These are phyloP conservation scores for Ophiostoma quercus DNA, from an alignment of 2,329 filamentous ascomycete species.

Conservation along the genomic window DNA sequence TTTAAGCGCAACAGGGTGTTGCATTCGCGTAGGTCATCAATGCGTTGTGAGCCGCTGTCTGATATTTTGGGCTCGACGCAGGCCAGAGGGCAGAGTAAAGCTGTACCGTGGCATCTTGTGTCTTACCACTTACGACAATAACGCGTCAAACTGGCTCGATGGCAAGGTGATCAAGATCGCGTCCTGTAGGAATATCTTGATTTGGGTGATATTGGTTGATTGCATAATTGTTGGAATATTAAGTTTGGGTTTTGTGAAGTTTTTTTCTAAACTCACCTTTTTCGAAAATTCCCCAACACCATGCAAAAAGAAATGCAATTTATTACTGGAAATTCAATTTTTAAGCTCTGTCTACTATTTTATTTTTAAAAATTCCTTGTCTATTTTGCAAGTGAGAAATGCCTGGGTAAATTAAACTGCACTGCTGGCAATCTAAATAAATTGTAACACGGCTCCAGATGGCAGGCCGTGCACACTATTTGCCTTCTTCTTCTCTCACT, in stretches of 20 bases:
- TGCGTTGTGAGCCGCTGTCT: conserved; percentile 1
- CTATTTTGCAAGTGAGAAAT: background rate
- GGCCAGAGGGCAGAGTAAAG: background rate
- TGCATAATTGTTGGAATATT: background rate
- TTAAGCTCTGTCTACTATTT: no score
- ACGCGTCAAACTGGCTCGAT: background rate
- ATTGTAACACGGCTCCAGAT: background rate
- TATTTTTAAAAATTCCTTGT: background rate
- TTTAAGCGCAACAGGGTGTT: conserved; percentile 1
- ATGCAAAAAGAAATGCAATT: no score
- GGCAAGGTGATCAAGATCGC: background rate
- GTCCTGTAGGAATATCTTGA: background rate
- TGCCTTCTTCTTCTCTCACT: background rate
- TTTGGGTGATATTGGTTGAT: background rate
- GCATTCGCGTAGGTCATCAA: conserved; percentile 12
- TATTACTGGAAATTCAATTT: no score
- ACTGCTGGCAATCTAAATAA: background rate
- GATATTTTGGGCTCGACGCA: background rate
- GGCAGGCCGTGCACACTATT: background rate
- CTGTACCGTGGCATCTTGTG: background rate
- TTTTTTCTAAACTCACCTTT: no score
- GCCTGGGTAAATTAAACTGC: background rate
- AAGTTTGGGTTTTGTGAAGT: background rate
- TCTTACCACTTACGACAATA: background rate
- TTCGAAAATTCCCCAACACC: no score